A percentile compares a stretch with the other conserved stretches of the same genome.
Conservation (phyloP, 768 basidiomycete genomes). For the Pseudohyphozyma bogoriensis region DNA sequence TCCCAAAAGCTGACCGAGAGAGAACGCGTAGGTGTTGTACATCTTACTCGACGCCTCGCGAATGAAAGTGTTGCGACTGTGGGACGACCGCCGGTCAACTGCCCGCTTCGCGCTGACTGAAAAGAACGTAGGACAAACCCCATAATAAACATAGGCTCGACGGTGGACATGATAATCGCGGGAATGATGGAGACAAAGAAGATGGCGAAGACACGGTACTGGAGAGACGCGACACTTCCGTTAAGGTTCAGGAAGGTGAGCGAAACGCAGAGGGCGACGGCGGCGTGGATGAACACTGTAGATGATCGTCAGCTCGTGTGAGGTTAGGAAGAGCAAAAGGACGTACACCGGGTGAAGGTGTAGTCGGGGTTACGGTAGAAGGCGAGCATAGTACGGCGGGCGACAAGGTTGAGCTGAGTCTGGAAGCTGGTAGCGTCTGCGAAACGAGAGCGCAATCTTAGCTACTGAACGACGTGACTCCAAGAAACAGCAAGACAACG, state of each 20-base stretch:
- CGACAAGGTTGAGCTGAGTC: conserved; percentile 62
- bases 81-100: too few relatives aligned
- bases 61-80: too few relatives aligned
- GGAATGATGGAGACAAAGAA: conserved; percentile 53
- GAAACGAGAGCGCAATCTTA: background rate
- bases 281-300: conserved; percentile 55
- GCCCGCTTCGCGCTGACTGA: too few relatives aligned
- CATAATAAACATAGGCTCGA: conserved; percentile 70
- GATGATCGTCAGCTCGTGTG: background rate
- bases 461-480: too few relatives aligned
- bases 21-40: conserved; percentile 74
- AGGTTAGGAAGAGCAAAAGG: background rate
- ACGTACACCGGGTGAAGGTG: conserved; percentile 60
- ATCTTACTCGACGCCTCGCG: conserved; percentile 69
- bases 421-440: conserved; percentile 57
- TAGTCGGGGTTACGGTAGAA: conserved; percentile 78
- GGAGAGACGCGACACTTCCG: conserved; percentile 52
- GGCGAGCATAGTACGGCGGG: conserved; percentile 54
- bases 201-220: conserved; percentile 47
- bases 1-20: conserved; percentile 65
- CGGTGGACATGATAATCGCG: conserved; percentile 62
- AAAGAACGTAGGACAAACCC: too few relatives aligned
- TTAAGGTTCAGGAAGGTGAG: conserved; percentile 67
- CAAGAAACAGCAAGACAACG: too few relatives aligned
- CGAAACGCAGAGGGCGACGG: conserved; percentile 49